Base-by-base conservation (phyloP, 2,329 filamentous ascomycete genomes). In the Hypoxylon sp. region DNA sequence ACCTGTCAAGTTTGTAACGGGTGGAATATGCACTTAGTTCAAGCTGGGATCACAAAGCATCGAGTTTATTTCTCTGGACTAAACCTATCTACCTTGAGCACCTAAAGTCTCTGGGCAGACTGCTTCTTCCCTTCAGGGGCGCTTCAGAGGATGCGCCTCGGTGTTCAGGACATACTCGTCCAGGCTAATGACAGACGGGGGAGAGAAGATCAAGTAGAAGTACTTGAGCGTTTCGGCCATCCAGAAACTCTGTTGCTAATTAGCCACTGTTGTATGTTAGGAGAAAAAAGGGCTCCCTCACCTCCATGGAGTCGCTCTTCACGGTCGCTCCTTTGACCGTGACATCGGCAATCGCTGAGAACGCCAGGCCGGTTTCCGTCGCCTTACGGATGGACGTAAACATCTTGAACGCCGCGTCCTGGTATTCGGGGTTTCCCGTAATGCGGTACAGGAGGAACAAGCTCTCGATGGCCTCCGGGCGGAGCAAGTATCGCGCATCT, bases 221-320 rank as follows among this genome's bases (percentile, higher is more conserved):
- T 91, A 91, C 73, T 91, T 92, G 56, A 91, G 73, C n/a, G 88
- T 91, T 76, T 91, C 88, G 0, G 85, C 83, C 66, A 88, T 75
- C 86, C 88, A 91, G 66, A 90, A 90, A 56, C 83, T 88, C 77
- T 91, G 82, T 72, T 35, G 37, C 42, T 83, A 81, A 67, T 81
- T 80, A 68, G 86, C 13, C 13, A 8, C n/a, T 17, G 8, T 23
- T 7, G 11, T 15, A 7, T 23, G 3, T 8, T 23, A 1, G 64
- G 4, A 60, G 17, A 58, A 21, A 2, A 37, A 58, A 10, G 7
- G 5, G 35, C 11, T 4, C n/a, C n/a, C 54, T 50, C 33, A 64
- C 49, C 56, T 65, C 62, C 53, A 67, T 65, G 5, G 51, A 65
- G 21, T 75, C 74, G 3, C 33, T 26, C 48, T 67, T 71, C 3